Conservation (phyloP, 306 rosid genomes). For the Ormosia emarginata region DNA sequence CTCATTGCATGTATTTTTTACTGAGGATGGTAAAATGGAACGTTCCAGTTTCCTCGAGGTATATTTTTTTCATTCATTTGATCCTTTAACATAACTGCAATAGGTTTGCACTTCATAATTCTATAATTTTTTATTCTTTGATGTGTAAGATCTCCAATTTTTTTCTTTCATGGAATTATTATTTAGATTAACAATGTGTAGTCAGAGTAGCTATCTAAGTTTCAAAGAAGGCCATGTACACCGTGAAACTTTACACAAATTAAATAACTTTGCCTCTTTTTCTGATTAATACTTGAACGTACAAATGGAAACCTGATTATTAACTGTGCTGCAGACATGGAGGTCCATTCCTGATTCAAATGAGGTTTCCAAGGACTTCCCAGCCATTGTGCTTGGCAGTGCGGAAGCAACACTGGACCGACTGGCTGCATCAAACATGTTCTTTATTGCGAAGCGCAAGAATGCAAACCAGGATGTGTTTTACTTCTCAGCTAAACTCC, state of each 20-base stretch:
- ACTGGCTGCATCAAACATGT: slow-evolving; percentile 72
- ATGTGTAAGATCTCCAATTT: background rate
- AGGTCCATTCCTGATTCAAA: slow-evolving; percentile 96
- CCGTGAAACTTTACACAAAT: background rate
- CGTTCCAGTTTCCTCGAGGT: slow-evolving; percentile 92
- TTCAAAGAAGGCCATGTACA: background rate
- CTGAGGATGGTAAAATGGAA: slow-evolving; percentile 98
- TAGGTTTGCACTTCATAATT: background rate
- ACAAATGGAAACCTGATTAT: slow-evolving; percentile 11
- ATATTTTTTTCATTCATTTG: slow-evolving; percentile 24
- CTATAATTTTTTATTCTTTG: background rate
- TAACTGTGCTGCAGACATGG: slow-evolving; percentile 72
- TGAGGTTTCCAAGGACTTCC: slow-evolving; percentile 84
- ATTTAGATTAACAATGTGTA: background rate
- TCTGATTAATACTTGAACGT: background rate
- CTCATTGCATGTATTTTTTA: slow-evolving; percentile 63
- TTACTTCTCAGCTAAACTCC: slow-evolving; percentile 86
- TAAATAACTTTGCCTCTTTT: background rate
- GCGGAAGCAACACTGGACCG: slow-evolving; percentile 69
- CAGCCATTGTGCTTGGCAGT: slow-evolving; percentile 46
- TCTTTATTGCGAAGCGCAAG: slow-evolving; percentile 89
- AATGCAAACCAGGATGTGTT: slow-evolving; percentile 93
- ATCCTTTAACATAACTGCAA: background rate
- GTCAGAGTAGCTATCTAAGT: background rate
- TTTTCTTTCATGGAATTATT: background rate